Evolutionary conservation across 257 asterid genomes (phyloP).

Genomic region (Solanum virginianum): DNA sequence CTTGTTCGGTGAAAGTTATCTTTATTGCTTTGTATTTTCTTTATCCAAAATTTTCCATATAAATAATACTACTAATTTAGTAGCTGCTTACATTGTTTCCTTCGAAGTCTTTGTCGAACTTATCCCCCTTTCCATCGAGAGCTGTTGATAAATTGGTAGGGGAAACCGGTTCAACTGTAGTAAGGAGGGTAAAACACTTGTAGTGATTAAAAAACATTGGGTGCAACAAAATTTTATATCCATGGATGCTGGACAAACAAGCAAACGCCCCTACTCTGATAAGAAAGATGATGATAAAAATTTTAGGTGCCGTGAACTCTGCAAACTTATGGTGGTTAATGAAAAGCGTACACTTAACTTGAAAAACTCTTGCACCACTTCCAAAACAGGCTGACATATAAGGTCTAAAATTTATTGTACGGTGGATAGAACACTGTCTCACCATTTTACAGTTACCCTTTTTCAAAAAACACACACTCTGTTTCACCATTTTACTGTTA

Average conservation of each 20-base stretch:
- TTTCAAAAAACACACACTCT: background rate
- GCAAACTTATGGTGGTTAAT: background rate
- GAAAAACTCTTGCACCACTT: background rate
- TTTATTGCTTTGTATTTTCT: background rate
- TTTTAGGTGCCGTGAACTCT: background rate
- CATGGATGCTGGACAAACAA: background rate
- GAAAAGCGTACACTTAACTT: background rate
- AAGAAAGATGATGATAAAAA: background rate
- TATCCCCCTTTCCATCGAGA: too few species aligned
- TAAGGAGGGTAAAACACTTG: background rate
- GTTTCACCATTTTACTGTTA: background rate
- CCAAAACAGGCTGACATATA: background rate
- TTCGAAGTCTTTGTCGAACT: too few species aligned
- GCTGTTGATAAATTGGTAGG: background rate
- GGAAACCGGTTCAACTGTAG: background rate
- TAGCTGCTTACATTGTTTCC: too few species aligned
- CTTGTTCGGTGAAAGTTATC: background rate
- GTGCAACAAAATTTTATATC: background rate
- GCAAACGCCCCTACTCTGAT: background rate
- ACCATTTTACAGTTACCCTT: background rate
- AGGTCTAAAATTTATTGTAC: background rate
- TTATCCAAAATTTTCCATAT: background rate
- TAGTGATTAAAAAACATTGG: background rate
- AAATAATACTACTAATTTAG: background rate
- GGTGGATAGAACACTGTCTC: background rate